Evolutionary conservation across 2,329 filamentous ascomycete genomes (phyloP).

Genomic region (Myriosclerotinia duriaeana): DNA sequence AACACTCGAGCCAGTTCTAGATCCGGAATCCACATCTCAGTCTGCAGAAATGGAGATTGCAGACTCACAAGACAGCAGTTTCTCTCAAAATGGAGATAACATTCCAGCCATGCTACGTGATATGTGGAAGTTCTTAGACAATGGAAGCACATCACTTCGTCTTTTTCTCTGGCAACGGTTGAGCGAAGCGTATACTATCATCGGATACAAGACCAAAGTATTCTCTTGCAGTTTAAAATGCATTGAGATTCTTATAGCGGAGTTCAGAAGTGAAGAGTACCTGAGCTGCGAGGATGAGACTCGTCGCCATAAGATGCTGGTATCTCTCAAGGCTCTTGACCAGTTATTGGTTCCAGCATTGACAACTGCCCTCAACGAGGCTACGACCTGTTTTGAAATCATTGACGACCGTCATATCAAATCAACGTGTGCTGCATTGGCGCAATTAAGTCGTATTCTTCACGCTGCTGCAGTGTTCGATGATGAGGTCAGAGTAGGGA

Average conservation of each 20-base stretch:
- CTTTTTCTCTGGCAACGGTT: slow-evolving; percentile 88
- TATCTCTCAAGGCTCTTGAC: slow-evolving; percentile 76
- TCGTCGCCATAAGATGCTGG: slow-evolving; percentile 69
- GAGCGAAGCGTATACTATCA: slow-evolving; percentile 82
- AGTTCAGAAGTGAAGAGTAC: slow-evolving; percentile 62
- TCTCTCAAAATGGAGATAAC: slow-evolving; percentile 31
- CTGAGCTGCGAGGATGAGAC: slow-evolving; percentile 56
- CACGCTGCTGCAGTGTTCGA: slow-evolving; percentile 80
- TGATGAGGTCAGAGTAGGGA: slow-evolving; percentile 79
- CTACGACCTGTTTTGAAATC: slow-evolving; percentile 71
- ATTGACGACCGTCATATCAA: slow-evolving; percentile 77
- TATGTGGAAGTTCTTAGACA: slow-evolving; percentile 80
- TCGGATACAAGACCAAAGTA: slow-evolving; percentile 83
- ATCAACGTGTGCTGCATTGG: slow-evolving; percentile 69
- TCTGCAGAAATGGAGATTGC: slow-evolving; percentile 33
- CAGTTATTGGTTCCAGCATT: slow-evolving; percentile 72
- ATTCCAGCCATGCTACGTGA: slow-evolving; percentile 57
- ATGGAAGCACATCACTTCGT: slow-evolving; percentile 77
- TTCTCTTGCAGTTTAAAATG: slow-evolving; percentile 83
- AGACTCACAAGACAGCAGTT: slow-evolving; percentile 21
- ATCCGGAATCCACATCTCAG: slow-evolving; percentile 59
- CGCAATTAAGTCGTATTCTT: slow-evolving; percentile 69
- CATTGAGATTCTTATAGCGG: slow-evolving; percentile 76
- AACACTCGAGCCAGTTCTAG: slow-evolving; percentile 86
- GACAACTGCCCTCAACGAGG: slow-evolving; percentile 65